Conservation (phyloP, 257 asterid species). For the Solanum pinnatisectum region DNA sequence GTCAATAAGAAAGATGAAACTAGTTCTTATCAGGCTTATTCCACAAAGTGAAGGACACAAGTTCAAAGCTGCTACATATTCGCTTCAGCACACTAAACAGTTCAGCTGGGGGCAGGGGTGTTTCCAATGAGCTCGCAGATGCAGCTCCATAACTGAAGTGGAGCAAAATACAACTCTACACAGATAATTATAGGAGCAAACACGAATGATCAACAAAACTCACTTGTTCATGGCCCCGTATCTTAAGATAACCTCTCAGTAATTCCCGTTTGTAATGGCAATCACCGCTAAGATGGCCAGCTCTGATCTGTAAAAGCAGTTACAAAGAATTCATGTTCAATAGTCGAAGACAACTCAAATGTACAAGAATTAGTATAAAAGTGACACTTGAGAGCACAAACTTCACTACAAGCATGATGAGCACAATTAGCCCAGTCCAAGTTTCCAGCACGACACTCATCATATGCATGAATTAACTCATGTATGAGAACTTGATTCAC, state of each 20-base stretch:
- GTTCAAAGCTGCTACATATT: background rate
- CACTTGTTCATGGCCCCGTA: conserved; percentile 79
- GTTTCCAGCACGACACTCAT: conserved; percentile 79
- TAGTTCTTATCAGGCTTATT: background rate
- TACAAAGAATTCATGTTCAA: background rate
- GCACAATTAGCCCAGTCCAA: conserved; percentile 80
- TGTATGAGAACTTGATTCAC: conserved; percentile 86
- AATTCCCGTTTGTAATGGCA: conserved; percentile 86
- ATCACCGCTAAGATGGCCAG: conserved; percentile 92
- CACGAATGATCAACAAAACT: conserved; percentile 2
- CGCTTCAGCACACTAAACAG: background rate
- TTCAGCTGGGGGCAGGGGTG: background rate
- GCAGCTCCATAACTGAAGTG: background rate
- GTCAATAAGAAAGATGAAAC: background rate
- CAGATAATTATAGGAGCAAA: background rate
- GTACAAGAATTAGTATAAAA: background rate
- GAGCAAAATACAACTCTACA: background rate
- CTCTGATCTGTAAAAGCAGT: conserved; percentile 51
- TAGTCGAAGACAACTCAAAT: background rate
- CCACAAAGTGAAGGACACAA: background rate
- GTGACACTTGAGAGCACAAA: conserved; percentile 5
- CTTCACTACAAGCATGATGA: conserved; percentile 95
- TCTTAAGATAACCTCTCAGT: conserved; percentile 54
- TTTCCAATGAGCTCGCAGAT: background rate
- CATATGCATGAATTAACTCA: conserved; percentile 94